Base-by-base conservation (phyloP, 2,329 filamentous ascomycete genomes). In the Onygenales sp. region DNA sequence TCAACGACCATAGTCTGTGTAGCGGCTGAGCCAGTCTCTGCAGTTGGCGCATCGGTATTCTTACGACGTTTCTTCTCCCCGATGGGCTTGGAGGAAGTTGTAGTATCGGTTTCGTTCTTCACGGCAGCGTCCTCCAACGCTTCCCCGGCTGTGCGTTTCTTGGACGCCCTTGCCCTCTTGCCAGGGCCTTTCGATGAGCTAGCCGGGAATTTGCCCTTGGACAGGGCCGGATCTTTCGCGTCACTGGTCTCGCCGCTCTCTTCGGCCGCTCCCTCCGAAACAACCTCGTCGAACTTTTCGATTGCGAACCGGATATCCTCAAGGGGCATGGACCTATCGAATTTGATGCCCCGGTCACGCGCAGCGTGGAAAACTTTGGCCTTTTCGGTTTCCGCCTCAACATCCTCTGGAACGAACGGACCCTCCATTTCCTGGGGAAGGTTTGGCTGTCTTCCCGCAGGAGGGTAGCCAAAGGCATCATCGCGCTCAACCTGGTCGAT, bases 391-490 rank as follows among this genome's bases (percentile, higher is more conserved):
- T 63, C 64, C 43, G 53, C 49, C n/a, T 51, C 54, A 21, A 67
- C 56, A 41, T 68, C 55, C 45, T 68, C 65, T 5, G 56, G 39
- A 5, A 55, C 13, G 42, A 65, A 64, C n/a, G 21, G 21, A 31
- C 41, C 32, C n/a, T 51, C 50, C 11, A 49, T 33, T 17, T 31
- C 43, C 42, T 21, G 9, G 2, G 64, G 66, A n/a, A 66, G 27
- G 53, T 68, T 68, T 7, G 63, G 64, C 48, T 65, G 57, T 5
- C 66, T 64, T 27, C 64, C 61, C 10, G 50, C 60, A 5, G 66
- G 66, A 11, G 66, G 66, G 52, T 62, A 68, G 1, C 66, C 64
- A 38, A 63, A 66, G 10, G 65, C 60, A n/a, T 58, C 58, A 50
- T 68, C 66, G 27, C 60, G 62, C 31, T 64, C 60, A 13, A 60